phyloP scores from a whole-genome alignment of 345 rosid species.

The Eucalyptus shirleyi region DNA sequence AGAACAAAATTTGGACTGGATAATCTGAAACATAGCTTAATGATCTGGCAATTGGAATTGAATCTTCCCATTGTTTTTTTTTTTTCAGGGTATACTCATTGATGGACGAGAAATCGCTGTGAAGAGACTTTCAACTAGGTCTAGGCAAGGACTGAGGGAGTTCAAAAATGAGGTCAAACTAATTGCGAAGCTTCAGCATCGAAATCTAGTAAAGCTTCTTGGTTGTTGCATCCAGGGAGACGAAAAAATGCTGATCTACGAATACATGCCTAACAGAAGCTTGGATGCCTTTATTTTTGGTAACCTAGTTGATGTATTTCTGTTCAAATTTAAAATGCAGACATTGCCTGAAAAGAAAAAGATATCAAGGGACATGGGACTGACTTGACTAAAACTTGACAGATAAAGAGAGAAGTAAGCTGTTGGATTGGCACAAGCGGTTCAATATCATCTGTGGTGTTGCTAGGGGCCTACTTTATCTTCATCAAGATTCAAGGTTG shows the following conservation, averaged over 20 bases:
- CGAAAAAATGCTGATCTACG: background rate
- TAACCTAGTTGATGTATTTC: background rate
- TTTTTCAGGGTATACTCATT: background rate
- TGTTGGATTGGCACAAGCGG: background rate
- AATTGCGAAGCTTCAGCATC: background rate
- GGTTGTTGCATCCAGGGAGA: background rate
- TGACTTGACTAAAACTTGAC: background rate
- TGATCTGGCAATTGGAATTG: background rate
- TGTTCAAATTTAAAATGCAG: background rate
- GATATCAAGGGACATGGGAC: background rate
- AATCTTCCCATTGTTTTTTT: background rate
- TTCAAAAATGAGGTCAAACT: background rate
- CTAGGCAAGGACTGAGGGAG: background rate
- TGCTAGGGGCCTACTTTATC: background rate
- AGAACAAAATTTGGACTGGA: background rate
- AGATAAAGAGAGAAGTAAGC: background rate
- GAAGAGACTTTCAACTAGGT: constrained; percentile 2
- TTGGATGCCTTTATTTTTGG: background rate
- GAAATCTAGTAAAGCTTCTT: background rate
- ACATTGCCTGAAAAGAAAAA: background rate
- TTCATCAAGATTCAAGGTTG: background rate
- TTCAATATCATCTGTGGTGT: background rate
- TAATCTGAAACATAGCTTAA: background rate
- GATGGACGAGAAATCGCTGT: constrained; percentile 6
- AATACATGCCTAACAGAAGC: background rate